Conservation (phyloP, 2,329 filamentous ascomycete species). For the Nigrospora osmanthi region DNA sequence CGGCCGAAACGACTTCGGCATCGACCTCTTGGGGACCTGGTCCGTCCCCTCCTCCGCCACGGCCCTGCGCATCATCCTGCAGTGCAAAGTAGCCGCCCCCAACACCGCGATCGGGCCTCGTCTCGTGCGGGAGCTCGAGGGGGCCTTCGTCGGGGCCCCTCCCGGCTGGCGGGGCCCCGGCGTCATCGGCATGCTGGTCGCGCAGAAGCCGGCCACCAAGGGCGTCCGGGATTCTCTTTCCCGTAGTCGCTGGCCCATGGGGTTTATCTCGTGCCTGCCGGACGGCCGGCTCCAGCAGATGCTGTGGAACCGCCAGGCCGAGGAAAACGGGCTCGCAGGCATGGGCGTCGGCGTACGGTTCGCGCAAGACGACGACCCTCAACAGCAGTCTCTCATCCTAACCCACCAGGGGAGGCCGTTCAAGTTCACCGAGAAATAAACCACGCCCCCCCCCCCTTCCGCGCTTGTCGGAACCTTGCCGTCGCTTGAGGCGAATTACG, state of each 20-base stretch:
- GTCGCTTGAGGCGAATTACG: no score
- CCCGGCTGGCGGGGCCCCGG: constrained; percentile 59
- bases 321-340: constrained; percentile 54
- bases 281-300: constrained; percentile 58
- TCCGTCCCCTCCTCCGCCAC: constrained; percentile 35
- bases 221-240: constrained; percentile 69
- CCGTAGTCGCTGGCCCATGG: constrained; percentile 61
- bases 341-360: constrained; percentile 43
- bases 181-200: constrained; percentile 65
- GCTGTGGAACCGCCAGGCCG: constrained; percentile 62
- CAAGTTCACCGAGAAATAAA: no score
- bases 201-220: constrained; percentile 63
- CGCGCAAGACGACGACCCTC: constrained; percentile 13
- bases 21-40: constrained; percentile 71
- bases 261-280: constrained; percentile 55
- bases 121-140: constrained; percentile 68
- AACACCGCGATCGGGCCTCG: constrained; percentile 41
- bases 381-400: constrained; percentile 36
- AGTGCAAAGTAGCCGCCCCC: constrained; percentile 60
- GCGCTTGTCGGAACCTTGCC: no score
- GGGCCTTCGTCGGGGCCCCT: constrained; percentile 68
- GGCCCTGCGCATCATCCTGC: constrained; percentile 42
- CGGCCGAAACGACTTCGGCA: constrained; percentile 59
- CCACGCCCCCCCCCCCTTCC: no score
- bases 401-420: constrained; percentile 38